A percentile compares a stretch with the other conserved stretches of the same genome.
Evolutionary conservation across 129 eudicot species (phyloP).

Genomic region (Helianthus annuus): DNA sequence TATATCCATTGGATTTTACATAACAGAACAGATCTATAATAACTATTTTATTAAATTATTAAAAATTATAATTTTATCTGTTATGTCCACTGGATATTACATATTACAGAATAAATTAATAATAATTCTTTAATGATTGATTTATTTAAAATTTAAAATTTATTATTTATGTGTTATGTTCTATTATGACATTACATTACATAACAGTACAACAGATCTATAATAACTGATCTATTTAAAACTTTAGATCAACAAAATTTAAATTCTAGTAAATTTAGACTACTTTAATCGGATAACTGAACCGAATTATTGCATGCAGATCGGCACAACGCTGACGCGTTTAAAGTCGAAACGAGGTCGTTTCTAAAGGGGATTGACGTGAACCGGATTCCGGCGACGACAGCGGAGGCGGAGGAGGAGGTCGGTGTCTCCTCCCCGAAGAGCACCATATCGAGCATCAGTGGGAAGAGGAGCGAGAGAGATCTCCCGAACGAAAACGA

Average conservation of each 20-base stretch:
- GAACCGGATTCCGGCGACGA: constrained; percentile 57
- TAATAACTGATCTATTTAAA: neutral
- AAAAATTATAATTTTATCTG: no score
- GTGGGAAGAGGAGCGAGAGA: constrained; percentile 86
- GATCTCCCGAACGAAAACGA: constrained; percentile 54
- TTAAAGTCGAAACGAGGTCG: constrained; percentile 62
- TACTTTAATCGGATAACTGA: constrained; percentile 4
- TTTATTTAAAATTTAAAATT: no score
- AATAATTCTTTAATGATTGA: no score
- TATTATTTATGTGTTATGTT: no score
- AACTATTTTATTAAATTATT: neutral
- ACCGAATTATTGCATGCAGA: constrained; percentile 43
- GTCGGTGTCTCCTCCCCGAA: constrained; percentile 92
- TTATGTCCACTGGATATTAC: no score
- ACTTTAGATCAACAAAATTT: neutral
- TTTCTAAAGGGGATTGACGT: constrained; percentile 92
- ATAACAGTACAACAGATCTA: no score
- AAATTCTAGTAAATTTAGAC: no score
- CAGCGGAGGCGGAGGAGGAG: constrained; percentile 71
- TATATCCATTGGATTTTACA: no score
- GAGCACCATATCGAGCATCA: constrained; percentile 83
- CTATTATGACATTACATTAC: no score
- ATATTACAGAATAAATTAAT: no score
- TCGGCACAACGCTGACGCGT: constrained; percentile 51
- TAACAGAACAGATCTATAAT: neutral